Conservation (phyloP, 305 asterid species). For the Stenogyne calaminthoides region DNA sequence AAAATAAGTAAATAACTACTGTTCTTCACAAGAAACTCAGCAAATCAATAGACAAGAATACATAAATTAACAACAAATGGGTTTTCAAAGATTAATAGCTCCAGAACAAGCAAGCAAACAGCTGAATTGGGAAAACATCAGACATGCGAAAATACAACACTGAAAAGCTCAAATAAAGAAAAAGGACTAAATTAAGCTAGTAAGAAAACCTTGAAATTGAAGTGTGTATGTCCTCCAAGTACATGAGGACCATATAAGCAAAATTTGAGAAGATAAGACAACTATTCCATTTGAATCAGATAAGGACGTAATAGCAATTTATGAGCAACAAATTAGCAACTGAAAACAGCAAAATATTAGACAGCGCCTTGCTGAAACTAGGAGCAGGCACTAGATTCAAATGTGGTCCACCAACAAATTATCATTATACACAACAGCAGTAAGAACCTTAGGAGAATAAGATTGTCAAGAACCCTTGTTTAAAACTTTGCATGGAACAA, state of each 20-base stretch:
- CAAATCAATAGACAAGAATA: not conserved
- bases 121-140: no score
- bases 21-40: conserved; percentile 3
- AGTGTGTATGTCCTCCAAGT: not conserved
- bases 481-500: conserved; percentile 16
- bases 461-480: conserved; percentile 11
- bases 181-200: no score
- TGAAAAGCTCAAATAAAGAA: no score
- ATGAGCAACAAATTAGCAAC: conserved; percentile 28
- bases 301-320: not conserved
- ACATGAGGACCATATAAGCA: not conserved
- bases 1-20: not conserved
- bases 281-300: not conserved
- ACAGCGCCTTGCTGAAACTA: conserved; percentile 11
- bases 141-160: no score
- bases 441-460: not conserved
- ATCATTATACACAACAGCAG: conserved; percentile 10
- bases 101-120: conserved; percentile 12
- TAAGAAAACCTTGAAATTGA: not conserved
- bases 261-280: not conserved
- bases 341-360: conserved; percentile 18
- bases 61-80: not conserved
- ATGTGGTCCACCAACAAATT: conserved; percentile 1
- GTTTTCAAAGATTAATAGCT: conserved; percentile 2
- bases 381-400: conserved; percentile 17